These are phyloP conservation scores for Dendrobium officinale DNA, from an alignment of 106 monocot species.

Conservation along the genomic window DNA sequence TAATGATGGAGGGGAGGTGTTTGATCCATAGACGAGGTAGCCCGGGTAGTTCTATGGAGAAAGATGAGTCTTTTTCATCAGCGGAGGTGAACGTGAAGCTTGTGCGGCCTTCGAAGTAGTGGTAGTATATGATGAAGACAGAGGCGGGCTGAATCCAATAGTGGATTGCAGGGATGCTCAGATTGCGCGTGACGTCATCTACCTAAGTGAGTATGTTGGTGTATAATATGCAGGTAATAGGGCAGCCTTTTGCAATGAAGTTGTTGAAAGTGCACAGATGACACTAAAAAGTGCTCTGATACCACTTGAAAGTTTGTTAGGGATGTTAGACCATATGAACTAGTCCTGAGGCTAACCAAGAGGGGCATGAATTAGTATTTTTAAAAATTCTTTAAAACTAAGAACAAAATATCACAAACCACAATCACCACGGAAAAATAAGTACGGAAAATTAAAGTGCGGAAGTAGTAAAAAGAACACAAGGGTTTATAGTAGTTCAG, in stretches of 20 bases:
- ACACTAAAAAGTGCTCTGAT: no score
- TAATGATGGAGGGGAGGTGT: neutral
- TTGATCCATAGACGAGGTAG: neutral
- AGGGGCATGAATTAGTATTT: no score
- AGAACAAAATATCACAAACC: no score
- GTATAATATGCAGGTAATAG: conserved; percentile 39
- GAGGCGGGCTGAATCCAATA: conserved; percentile 76
- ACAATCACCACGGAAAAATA: no score
- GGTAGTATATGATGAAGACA: conserved; percentile 46
- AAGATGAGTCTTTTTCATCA: neutral
- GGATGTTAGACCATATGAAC: no score
- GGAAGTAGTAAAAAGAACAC: no score
- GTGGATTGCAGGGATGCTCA: conserved; percentile 23
- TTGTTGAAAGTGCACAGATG: no score
- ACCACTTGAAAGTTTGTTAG: no score
- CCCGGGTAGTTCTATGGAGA: neutral
- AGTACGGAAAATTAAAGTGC: no score
- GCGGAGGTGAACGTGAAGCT: neutral
- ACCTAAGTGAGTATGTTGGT: conserved; percentile 25
- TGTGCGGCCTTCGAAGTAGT: conserved; percentile 26
- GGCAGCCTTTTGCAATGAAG: conserved; percentile 14
- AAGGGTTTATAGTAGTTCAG: no score
- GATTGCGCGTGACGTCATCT: neutral
- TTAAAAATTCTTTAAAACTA: no score
- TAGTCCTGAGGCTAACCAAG: no score